Evolutionary conservation across 805 yeast species (phyloP), one percentile per base, ranked within the genome.

Genomic region (Saturnispora hagleri): DNA sequence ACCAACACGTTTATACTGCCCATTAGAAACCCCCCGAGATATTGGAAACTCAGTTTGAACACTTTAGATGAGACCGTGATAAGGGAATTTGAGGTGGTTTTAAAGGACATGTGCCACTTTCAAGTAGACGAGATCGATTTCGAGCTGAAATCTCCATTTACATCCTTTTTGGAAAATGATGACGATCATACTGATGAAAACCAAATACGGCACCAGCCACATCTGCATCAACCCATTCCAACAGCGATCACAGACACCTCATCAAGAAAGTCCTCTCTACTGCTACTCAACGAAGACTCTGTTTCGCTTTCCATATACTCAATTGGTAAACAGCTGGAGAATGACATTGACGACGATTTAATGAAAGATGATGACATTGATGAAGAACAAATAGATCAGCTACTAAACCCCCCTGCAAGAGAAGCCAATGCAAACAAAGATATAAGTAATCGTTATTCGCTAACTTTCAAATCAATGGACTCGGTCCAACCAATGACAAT

Each of bases 21-120:
- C 0, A 72, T 87, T 52, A 79, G 79, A 27, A 86, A 85, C 58
- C 95, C 95, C 0, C 84, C 81, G 55, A 69, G 91, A 58, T 85
- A 80, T 64, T 87, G 95, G 95, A 74, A 73, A 53, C 70, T 79
- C 9, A 66, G 69, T 35, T 58, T 78, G 5, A 66, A 64, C 44
- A 60, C 74, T 0, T 63, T 60, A 3, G 70, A 72, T 44, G 48
- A 52, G 1, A 51, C 55, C 8, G 61, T 62, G 2, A 55, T 74
- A 5, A 53, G 56, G 4, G 55, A 55, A 20, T 61, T 74, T 47
- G 72, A 69, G 53, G 24, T 22, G 2, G 38, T 59, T 4, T 51
- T 66, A 17, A 43, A 35, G 4, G 53, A 50, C 7, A 55, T 61
- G 36, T 48, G 61, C 15, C 58, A 60, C 38, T 57, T 62, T 17